Evolutionary conservation across 2,329 filamentous ascomycete genomes (phyloP), one percentile per base, ranked within the genome.

Genomic region (Dothidotthia symphoricarpi): DNA sequence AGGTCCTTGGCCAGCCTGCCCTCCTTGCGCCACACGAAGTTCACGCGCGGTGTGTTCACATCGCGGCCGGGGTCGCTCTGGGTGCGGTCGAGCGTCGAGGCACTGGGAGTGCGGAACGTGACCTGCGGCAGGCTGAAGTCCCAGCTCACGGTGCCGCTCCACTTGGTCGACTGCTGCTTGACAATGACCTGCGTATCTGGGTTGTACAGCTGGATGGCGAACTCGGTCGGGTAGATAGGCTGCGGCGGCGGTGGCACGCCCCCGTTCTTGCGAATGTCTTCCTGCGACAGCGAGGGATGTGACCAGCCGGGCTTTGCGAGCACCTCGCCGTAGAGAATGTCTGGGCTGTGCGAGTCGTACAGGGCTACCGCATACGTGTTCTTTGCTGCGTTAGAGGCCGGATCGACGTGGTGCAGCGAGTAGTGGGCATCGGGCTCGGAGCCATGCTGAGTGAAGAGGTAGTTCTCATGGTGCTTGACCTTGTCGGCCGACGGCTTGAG

Each of bases 51-150:
- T 0, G 61, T 81, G 70, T 60, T 45, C 49, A 63, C 61, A 34
- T 74, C 66, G 19, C 69, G 70, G 9, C 73, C 73, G 0, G 82
- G 79, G 51, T 85, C 80, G 43, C 71, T 76, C 50, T 81, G 77
- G 24, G 82, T 83, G 32, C 83, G 81, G 62, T 97, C 93, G 29
- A 98, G 73, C 32, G 78, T 78, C 26, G 88, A 93, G 1, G 76
- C 72, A 10, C 86, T 94, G 0, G 93, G 93, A 37, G 82, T 74
- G 19, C 85, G 80, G 64, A 98, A 98, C 16, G 83, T 86, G 43
- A 82, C 83, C 59, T 90, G 82, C 0, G 93, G 93, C 69, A 98
- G 83, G 65, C 91, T 87, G 67, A 98, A 97, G 49, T 93, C 88
- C 84, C 91, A 98, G 36, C 80, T 80, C 35, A 88, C 81, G 11